phyloP scores from a whole-genome alignment of 352 stramenopile species.

The Globisporangium takayamanum region DNA sequence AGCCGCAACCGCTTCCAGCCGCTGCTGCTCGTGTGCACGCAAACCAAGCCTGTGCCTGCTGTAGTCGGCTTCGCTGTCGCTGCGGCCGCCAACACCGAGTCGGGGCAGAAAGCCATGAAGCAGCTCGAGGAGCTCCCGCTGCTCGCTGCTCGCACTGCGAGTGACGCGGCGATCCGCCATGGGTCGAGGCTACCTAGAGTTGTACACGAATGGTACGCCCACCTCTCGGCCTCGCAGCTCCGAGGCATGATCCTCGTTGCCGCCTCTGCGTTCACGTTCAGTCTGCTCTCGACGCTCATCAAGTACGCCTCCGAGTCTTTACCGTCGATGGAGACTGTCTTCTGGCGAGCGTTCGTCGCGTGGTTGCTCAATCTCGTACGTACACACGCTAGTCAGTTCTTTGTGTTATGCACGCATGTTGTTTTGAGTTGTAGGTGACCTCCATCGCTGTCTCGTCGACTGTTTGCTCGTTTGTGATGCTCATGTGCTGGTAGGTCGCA shows the following conservation, averaged over 20 bases:
- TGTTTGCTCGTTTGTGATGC: neutral
- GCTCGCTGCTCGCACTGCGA: slow-evolving; percentile 23
- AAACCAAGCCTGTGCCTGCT: slow-evolving; percentile 7
- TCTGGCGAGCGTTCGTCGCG: slow-evolving; percentile 53
- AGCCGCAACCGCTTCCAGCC: too few relatives aligned
- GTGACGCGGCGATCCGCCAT: neutral
- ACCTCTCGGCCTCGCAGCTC: slow-evolving; percentile 11
- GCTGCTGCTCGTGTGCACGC: too few relatives aligned
- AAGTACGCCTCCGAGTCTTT: slow-evolving; percentile 47
- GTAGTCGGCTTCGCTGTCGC: slow-evolving; percentile 9
- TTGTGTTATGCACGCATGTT: neutral
- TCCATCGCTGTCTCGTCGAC: neutral
- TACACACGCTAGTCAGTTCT: neutral
- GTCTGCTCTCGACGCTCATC: slow-evolving; percentile 50
- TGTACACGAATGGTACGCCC: slow-evolving; percentile 8
- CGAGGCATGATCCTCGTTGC: slow-evolving; percentile 35
- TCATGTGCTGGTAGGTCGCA: slow-evolving; percentile 19
- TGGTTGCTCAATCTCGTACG: slow-evolving; percentile 48
- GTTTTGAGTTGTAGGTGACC: too few relatives aligned
- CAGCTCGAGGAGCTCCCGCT: slow-evolving; percentile 37
- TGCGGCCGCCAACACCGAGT: slow-evolving; percentile 3
- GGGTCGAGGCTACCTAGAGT: neutral
- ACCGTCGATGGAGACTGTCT: slow-evolving; percentile 54
- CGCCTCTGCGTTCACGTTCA: slow-evolving; percentile 49
- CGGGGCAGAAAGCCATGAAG: slow-evolving; percentile 28